Evolutionary conservation across 2,329 filamentous ascomycete species (phyloP), one percentile per base, ranked within the genome.

Genomic region (Fusarium albidum): DNA sequence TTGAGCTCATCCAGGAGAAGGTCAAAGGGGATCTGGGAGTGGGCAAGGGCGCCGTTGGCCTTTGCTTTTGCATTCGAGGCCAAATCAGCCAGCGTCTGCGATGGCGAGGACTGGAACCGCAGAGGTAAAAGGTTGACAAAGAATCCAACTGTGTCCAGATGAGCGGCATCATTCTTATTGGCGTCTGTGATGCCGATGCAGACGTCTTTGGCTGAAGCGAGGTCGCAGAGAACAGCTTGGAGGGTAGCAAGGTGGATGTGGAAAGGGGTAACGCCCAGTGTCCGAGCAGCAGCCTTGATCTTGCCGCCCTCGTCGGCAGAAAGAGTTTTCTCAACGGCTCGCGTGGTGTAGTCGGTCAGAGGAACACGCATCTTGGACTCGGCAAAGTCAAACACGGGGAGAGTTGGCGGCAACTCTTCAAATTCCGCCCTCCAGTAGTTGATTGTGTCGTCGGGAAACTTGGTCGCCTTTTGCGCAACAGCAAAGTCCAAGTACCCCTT

Each of bases 121-220:
- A 56, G 26, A 10, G 51, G 29, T 1, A 56, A 39, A 0, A 52
- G 46, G 5, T 56, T 54, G 11, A 56, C 33, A 11, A 56, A 56
- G 10, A 53, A 42, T 2, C 53, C 53, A 9, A 56, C 41, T 1
- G 43, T 56, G 1, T 35, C 34, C 12, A 35, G 18, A 2, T 40
- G 26, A 4, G 18, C 39, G 9, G 29, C 32, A 1, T 53, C 50
- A 8, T 49, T 31, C 3, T 40, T 15, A 18, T 35, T 37, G 11
- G 49, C 51, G 6, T 56, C 53, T 7, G 52, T 35, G 18, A 56
- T 53, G 1, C 49, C 53, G 7, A 56, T 46, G 3, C 33, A 44
- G 1, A 56, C 13, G n/a, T 5, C 26, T 18, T 11, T 44, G 39
- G 13, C 31, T 35, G 31, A 33, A n/a, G 31, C 31, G 15, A 33